phyloP scores from a whole-genome alignment of 306 rosid species.

The Quercus ilex region DNA sequence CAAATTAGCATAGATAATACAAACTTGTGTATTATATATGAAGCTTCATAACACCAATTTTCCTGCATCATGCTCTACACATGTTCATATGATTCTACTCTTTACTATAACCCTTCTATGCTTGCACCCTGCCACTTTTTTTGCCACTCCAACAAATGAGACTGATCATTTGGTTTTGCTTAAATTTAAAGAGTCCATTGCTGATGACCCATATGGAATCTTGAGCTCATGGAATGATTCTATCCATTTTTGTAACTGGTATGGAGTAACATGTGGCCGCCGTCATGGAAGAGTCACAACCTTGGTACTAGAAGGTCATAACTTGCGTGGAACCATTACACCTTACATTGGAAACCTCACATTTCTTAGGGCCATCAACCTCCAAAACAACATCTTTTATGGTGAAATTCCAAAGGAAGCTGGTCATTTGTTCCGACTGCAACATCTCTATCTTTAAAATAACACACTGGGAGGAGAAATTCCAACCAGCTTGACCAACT shows the following conservation, averaged over 20 bases:
- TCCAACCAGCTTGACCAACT: conserved; percentile 26
- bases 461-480: conserved; percentile 35
- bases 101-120: background rate
- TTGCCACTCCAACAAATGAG: conserved; percentile 5
- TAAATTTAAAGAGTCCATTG: conserved; percentile 28
- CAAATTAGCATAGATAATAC: too few relatives aligned
- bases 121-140: background rate
- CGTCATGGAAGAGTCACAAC: conserved; percentile 19
- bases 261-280: conserved; percentile 35
- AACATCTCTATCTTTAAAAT: background rate
- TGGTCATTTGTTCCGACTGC: conserved; percentile 16
- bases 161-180: conserved; percentile 24
- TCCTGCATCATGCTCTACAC: background rate
- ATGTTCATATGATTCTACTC: background rate
- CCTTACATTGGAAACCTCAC: conserved; percentile 41
- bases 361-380: conserved; percentile 7
- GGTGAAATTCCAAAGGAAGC: conserved; percentile 31
- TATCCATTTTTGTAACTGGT: conserved; percentile 31
- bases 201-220: conserved; percentile 3
- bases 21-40: too few relatives aligned
- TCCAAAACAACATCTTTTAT: conserved; percentile 15
- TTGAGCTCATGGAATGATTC: conserved; percentile 42
- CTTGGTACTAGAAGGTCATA: conserved; percentile 5
- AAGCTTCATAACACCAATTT: background rate
- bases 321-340: conserved; percentile 28